These are phyloP conservation scores for Trichosporon asahii DNA, from an alignment of 1,284 basidiomycete genomes.

Conservation along the genomic window DNA sequence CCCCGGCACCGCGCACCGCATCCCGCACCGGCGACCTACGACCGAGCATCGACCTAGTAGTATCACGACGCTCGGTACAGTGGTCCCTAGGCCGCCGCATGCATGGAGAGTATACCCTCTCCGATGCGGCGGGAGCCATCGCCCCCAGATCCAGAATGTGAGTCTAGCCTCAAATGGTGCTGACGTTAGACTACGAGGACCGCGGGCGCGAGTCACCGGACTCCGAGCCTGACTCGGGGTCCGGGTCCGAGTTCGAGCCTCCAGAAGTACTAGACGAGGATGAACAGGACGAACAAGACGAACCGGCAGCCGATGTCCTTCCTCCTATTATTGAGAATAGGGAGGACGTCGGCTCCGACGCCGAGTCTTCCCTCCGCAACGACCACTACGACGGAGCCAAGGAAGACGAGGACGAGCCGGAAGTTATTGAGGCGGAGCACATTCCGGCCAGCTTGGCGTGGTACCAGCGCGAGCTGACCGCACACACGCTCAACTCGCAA, in stretches of 20 bases:
- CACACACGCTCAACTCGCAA: background rate
- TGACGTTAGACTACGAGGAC: background rate
- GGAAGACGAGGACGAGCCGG: background rate
- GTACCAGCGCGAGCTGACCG: slow-evolving; percentile 16
- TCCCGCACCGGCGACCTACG: background rate
- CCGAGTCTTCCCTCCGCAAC: background rate
- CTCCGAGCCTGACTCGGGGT: background rate
- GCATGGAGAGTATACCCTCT: background rate
- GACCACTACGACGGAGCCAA: background rate
- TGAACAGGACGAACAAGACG: background rate
- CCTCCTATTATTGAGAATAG: background rate
- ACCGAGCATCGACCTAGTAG: background rate
- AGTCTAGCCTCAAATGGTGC: background rate
- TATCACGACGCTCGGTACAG: background rate
- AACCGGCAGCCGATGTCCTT: background rate
- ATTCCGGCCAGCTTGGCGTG: background rate
- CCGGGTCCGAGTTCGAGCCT: background rate
- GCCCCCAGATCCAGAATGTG: background rate
- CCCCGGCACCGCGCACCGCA: background rate
- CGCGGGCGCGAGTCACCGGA: background rate
- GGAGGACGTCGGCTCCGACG: background rate
- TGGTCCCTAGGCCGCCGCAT: slow-evolving; percentile 7
- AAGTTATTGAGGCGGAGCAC: background rate
- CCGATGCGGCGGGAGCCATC: slow-evolving; percentile 6
- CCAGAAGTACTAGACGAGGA: background rate